These are phyloP conservation scores for Knoxdaviesia capensis DNA, from an alignment of 2,329 filamentous ascomycete genomes.

Conservation along the genomic window DNA sequence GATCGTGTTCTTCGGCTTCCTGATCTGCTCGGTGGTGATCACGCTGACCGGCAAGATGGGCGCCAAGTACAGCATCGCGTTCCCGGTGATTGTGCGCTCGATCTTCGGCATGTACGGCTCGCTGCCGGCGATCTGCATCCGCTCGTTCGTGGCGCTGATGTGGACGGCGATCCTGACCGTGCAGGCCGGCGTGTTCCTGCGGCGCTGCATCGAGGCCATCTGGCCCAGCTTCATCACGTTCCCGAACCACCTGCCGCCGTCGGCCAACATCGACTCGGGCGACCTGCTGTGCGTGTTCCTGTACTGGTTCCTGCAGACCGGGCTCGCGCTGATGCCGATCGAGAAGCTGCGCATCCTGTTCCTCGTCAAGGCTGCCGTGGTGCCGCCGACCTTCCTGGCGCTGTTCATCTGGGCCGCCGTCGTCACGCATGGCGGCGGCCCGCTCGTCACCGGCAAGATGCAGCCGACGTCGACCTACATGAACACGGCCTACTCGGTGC, in stretches of 20 bases:
- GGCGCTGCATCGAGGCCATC: slow-evolving; percentile 15
- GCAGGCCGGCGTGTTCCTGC: slow-evolving; percentile 15
- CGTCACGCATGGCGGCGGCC: slow-evolving; percentile 5
- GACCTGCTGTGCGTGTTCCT: slow-evolving; percentile 22
- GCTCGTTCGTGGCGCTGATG: slow-evolving; percentile 20
- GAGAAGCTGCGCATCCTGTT: slow-evolving; percentile 22
- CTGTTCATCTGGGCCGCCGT: slow-evolving; percentile 18
- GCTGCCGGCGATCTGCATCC: slow-evolving; percentile 17
- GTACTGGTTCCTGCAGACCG: slow-evolving; percentile 25
- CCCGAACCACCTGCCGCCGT: slow-evolving; percentile 17
- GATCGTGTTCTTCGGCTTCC: slow-evolving; percentile 22
- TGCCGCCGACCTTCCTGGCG: slow-evolving; percentile 6
- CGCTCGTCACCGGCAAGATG: slow-evolving; percentile 11
- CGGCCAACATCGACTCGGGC: slow-evolving; percentile 13
- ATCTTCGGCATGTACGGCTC: slow-evolving; percentile 21
- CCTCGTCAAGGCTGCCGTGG: slow-evolving; percentile 15
- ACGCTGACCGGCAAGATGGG: slow-evolving; percentile 19
- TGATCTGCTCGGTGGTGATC: slow-evolving; percentile 21
- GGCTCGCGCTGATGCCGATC: slow-evolving; percentile 21
- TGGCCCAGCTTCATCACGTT: slow-evolving; percentile 18
- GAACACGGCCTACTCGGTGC: slow-evolving; percentile 16
- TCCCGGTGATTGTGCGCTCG: slow-evolving; percentile 18
- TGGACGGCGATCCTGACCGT: slow-evolving; percentile 17
- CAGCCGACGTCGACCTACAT: too few relatives aligned
- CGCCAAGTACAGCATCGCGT: slow-evolving; percentile 20